A percentile compares a stretch with the other conserved stretches of the same genome.
These are phyloP conservation scores for Aspergillus sclerotiicarbonarius DNA, from an alignment of 495 filamentous ascomycete species.

Conservation along the genomic window DNA sequence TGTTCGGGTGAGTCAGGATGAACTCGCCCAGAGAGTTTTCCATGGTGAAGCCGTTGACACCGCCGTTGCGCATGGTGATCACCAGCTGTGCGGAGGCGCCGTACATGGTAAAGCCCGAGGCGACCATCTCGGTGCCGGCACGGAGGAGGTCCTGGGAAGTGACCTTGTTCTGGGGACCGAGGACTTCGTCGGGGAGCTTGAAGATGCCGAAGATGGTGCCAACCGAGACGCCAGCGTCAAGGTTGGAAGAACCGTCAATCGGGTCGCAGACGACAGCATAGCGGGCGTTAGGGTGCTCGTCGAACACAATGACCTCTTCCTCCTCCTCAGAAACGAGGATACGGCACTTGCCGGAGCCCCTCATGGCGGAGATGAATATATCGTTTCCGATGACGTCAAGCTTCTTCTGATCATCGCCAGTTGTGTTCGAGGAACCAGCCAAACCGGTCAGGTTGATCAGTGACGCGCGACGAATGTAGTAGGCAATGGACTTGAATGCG, in stretches of 20 bases:
- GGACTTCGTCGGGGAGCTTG: constrained; percentile 70
- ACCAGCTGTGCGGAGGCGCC: constrained; percentile 94
- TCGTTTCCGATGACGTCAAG: constrained; percentile 99
- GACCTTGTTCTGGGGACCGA: constrained; percentile 55
- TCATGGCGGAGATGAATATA: constrained; percentile 92
- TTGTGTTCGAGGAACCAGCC: constrained; percentile 90
- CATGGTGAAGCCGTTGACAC: constrained; percentile 95
- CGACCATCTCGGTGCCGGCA: constrained; percentile 87
- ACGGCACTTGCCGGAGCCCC: constrained; percentile 81
- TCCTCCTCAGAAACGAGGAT: constrained; percentile 96
- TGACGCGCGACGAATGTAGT: constrained; percentile 98
- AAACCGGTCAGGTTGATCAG: constrained; percentile 94
- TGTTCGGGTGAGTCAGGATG: constrained; percentile 95
- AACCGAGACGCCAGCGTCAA: constrained; percentile 96
- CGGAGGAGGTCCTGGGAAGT: constrained; percentile 79
- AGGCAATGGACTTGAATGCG: constrained; percentile 98
- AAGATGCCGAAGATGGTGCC: constrained; percentile 97
- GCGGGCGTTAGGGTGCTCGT: constrained; percentile 72
- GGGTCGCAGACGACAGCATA: constrained; percentile 98
- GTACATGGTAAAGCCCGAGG: constrained; percentile 98
- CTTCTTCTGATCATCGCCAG: constrained; percentile 98
- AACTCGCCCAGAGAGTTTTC: constrained; percentile 97
- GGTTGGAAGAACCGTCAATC: constrained; percentile 95
- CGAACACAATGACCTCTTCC: constrained; percentile 85
- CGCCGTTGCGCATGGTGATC: constrained; percentile 91